Evolutionary conservation across 768 basidiomycete genomes (phyloP).

Genomic region (Tricholoma sp.): DNA sequence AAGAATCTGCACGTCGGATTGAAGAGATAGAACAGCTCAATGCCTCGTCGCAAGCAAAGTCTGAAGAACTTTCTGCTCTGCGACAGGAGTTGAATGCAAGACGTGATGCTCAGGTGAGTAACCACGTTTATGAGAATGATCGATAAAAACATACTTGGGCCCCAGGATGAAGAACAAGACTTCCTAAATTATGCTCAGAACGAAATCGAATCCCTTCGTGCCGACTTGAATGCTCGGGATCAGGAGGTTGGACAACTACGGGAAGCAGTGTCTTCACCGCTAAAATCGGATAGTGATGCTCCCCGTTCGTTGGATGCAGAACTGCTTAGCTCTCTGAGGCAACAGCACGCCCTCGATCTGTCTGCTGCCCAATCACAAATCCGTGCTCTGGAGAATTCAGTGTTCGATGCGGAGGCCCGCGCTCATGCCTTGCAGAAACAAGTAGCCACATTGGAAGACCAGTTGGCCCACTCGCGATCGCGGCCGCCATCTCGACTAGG

Average conservation of each 20-base stretch:
- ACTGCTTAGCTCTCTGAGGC: slow-evolving; percentile 61
- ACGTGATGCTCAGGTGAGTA: slow-evolving; percentile 31
- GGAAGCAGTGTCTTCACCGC: slow-evolving; percentile 38
- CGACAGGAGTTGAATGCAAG: slow-evolving; percentile 49
- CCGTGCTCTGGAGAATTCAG: slow-evolving; percentile 64
- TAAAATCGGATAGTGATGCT: slow-evolving; percentile 26
- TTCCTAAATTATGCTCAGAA: slow-evolving; percentile 60
- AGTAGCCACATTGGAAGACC: slow-evolving; percentile 59
- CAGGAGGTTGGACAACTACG: slow-evolving; percentile 62
- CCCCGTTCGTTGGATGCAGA: slow-evolving; percentile 67
- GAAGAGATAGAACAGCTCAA: slow-evolving; percentile 57
- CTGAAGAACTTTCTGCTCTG: slow-evolving; percentile 49
- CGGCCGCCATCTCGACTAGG: slow-evolving; percentile 38
- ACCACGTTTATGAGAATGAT: background rate
- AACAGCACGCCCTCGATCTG: slow-evolving; percentile 77
- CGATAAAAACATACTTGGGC: slow-evolving; percentile 1
- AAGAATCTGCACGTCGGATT: slow-evolving; percentile 47
- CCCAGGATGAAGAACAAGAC: slow-evolving; percentile 56
- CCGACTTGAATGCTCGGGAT: slow-evolving; percentile 56
- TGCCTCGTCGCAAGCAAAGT: slow-evolving; percentile 37
- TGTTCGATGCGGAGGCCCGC: slow-evolving; percentile 70
- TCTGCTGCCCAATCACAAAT: slow-evolving; percentile 78
- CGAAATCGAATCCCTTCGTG: slow-evolving; percentile 67
- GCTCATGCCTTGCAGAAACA: slow-evolving; percentile 68
- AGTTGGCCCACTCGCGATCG: slow-evolving; percentile 44